Percentiles rank a stretch among this genome's conserved stretches.
These are phyloP conservation scores for Phytophthora capsici DNA, from an alignment of 352 stramenopile species.

Conservation along the genomic window DNA sequence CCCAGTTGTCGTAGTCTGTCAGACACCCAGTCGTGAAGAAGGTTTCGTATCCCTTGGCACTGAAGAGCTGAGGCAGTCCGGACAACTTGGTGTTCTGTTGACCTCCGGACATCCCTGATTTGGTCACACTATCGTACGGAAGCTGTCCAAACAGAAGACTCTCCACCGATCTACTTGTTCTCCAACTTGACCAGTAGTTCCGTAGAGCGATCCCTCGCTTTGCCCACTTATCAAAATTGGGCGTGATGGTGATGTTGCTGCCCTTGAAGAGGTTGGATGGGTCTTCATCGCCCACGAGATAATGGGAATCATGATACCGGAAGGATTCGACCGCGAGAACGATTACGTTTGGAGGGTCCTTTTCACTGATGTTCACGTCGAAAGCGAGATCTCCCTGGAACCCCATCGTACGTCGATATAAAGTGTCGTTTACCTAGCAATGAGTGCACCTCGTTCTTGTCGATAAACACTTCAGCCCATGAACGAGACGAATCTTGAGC, in stretches of 20 bases:
- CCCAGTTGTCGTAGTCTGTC: conserved; percentile 55
- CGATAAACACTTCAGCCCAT: conserved; percentile 5
- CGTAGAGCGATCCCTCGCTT: conserved; percentile 50
- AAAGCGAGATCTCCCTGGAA: conserved; percentile 26
- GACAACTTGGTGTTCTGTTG: conserved; percentile 28
- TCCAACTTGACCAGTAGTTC: conserved; percentile 63
- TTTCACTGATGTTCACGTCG: conserved; percentile 37
- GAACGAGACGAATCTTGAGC: background rate
- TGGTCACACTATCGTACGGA: conserved; percentile 40
- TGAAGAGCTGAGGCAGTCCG: conserved; percentile 57
- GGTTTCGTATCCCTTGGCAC: conserved; percentile 51
- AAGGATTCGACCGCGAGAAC: conserved; percentile 57
- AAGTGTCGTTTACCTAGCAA: conserved; percentile 9
- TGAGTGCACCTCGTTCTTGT: conserved; percentile 14
- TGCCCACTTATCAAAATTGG: conserved; percentile 53
- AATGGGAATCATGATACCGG: conserved; percentile 52
- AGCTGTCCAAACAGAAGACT: conserved; percentile 57
- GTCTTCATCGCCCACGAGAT: conserved; percentile 47
- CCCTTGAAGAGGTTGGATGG: conserved; percentile 38
- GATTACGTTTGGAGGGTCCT: conserved; percentile 51
- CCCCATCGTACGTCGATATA: conserved; percentile 8
- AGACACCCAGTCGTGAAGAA: conserved; percentile 50
- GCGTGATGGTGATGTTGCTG: conserved; percentile 34
- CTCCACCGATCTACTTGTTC: conserved; percentile 57
- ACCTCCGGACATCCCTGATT: conserved; percentile 39